These are phyloP conservation scores for Baudoinia panamericana DNA, from an alignment of 495 filamentous ascomycete species.

Conservation along the genomic window DNA sequence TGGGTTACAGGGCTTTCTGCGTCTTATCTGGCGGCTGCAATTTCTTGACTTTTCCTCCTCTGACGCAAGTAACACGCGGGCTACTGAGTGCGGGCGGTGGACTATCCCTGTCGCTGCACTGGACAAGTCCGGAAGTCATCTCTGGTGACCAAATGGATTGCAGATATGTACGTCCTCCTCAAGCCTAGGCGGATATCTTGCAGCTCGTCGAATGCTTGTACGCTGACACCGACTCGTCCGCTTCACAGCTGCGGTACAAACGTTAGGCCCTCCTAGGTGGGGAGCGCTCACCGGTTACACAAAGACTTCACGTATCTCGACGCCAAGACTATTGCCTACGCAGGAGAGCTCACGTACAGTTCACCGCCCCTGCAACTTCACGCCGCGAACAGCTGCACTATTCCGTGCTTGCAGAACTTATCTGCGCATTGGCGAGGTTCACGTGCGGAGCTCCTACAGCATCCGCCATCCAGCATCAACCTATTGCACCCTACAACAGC, in stretches of 20 bases:
- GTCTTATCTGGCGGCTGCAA: not conserved
- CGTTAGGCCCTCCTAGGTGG: too few species aligned
- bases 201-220: too few species aligned
- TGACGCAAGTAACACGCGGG: not conserved
- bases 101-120: not conserved
- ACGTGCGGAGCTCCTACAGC: too few species aligned
- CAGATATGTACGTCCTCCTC: not conserved
- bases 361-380: not conserved
- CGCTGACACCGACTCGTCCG: too few species aligned
- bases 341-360: conserved; percentile 3
- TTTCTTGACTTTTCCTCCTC: not conserved
- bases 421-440: too few species aligned
- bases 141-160: not conserved
- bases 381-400: conserved; percentile 1
- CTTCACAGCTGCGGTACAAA: too few species aligned
- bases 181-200: too few species aligned
- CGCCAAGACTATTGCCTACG: not conserved
- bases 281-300: too few species aligned
- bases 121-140: not conserved
- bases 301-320: not conserved
- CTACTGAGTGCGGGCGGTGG: not conserved
- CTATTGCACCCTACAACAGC: not conserved
- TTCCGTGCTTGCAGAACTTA: too few species aligned
- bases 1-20: not conserved
- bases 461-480: not conserved